A percentile compares a stretch with the other conserved stretches of the same genome.
These are phyloP conservation scores for Aureobasidium sp. DNA, from an alignment of 2,329 filamentous ascomycete species.

Conservation along the genomic window DNA sequence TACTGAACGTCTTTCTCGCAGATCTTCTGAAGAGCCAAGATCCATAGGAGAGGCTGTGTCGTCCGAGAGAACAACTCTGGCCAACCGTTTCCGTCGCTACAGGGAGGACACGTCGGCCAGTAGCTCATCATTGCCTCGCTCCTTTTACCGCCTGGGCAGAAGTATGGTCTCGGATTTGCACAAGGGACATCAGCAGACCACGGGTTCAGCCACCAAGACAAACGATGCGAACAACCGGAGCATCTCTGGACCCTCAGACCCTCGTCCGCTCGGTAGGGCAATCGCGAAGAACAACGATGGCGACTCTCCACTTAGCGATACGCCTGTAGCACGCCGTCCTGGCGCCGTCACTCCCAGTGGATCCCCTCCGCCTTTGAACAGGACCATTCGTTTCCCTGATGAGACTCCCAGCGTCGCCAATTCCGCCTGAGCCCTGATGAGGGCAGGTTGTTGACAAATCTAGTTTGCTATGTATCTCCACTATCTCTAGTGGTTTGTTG, in stretches of 20 bases:
- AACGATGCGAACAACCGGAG: slow-evolving; percentile 17
- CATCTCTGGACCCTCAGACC: slow-evolving; percentile 15
- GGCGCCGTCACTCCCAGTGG: neutral
- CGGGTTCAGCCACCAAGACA: slow-evolving; percentile 3
- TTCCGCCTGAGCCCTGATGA: neutral
- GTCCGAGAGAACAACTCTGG: neutral
- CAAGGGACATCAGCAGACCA: slow-evolving; percentile 3
- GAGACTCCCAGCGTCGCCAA: slow-evolving; percentile 18
- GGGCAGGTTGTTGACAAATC: too few relatives aligned
- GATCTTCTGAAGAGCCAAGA: slow-evolving; percentile 21
- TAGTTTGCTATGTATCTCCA: too few relatives aligned
- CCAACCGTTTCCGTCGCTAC: slow-evolving; percentile 8
- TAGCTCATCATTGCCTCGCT: slow-evolving; percentile 8
- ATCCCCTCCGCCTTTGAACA: slow-evolving; percentile 20
- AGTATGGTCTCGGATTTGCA: slow-evolving; percentile 5
- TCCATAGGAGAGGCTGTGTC: slow-evolving; percentile 20
- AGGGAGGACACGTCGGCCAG: neutral
- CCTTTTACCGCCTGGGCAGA: slow-evolving; percentile 5
- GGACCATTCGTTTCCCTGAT: slow-evolving; percentile 29
- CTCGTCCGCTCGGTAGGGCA: slow-evolving; percentile 3
- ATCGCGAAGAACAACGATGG: neutral
- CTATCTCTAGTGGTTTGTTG: too few relatives aligned
- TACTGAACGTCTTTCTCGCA: slow-evolving; percentile 29
- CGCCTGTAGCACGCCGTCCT: neutral
- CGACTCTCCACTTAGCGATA: slow-evolving; percentile 15